These are phyloP conservation scores for Flaveria bidentis DNA, from an alignment of 129 eudicot species.

Conservation along the genomic window DNA sequence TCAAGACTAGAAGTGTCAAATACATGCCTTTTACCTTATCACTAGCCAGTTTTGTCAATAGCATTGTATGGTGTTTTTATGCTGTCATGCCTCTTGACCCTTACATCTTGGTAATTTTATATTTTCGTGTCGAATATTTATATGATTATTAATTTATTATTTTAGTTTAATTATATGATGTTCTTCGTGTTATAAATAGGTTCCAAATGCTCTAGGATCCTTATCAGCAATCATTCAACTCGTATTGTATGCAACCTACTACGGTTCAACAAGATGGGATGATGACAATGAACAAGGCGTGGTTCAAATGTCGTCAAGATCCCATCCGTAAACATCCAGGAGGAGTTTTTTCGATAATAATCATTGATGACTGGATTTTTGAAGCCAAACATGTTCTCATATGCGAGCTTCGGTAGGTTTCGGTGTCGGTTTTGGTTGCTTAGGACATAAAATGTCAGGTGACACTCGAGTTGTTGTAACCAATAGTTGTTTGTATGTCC, in stretches of 20 bases:
- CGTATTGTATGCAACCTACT: conserved; percentile 57
- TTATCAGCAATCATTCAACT: conserved; percentile 60
- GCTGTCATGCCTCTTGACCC: conserved; percentile 70
- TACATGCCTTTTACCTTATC: conserved; percentile 83
- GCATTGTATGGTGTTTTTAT: conserved; percentile 59
- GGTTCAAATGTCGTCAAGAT: conserved; percentile 40
- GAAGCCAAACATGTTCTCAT: neutral
- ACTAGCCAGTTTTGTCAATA: conserved; percentile 60
- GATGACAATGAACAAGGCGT: conserved; percentile 40
- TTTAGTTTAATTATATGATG: neutral
- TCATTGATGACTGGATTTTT: neutral
- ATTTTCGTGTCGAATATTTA: neutral
- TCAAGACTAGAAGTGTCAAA: conserved; percentile 81
- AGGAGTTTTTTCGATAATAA: neutral
- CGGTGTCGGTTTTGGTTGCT: neutral
- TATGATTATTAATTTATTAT: neutral
- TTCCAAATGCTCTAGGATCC: conserved; percentile 80
- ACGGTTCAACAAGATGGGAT: conserved; percentile 71
- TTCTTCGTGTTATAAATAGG: conserved; percentile 33
- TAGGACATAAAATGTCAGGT: conserved; percentile 32
- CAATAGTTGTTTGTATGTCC: conserved; percentile 22
- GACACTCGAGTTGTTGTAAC: conserved; percentile 13
- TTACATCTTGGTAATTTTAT: conserved; percentile 58
- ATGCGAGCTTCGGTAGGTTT: conserved; percentile 28
- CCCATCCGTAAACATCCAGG: conserved; percentile 28